Evolutionary conservation across 1,139 yeast species (phyloP).

Genomic region (Pichiaceae sp.): DNA sequence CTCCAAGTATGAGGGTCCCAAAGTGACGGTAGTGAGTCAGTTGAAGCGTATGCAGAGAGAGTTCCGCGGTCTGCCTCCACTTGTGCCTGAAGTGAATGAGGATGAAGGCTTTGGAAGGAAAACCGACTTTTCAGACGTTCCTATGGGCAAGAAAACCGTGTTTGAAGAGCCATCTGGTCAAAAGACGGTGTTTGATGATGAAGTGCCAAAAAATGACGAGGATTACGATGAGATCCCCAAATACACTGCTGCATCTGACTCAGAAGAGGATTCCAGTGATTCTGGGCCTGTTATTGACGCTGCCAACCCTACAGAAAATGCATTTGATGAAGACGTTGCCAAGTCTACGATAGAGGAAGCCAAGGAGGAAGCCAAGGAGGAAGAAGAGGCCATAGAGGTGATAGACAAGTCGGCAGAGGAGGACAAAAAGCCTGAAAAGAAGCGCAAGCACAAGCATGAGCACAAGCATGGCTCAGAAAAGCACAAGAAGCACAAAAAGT

Average conservation of each 20-base stretch:
- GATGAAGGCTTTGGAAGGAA: constrained; percentile 29
- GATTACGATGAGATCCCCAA: background rate
- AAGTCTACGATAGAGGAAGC: constrained; percentile 12
- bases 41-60: constrained; percentile 49
- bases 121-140: constrained; percentile 13
- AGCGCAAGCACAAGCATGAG: constrained; percentile 2
- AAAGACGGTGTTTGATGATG: constrained; percentile 15
- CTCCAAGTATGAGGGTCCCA: constrained; percentile 22
- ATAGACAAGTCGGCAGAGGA: constrained; percentile 20
- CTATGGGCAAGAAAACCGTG: constrained; percentile 1
- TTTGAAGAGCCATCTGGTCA: constrained; percentile 15
- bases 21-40: constrained; percentile 32
- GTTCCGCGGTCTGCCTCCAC: constrained; percentile 50
- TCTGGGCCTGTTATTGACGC: constrained; percentile 6
- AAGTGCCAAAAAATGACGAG: background rate
- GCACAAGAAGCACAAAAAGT: constrained; percentile 1
- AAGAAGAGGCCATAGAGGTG: constrained; percentile 29
- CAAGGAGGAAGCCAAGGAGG: constrained; percentile 24
- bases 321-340: constrained; percentile 15
- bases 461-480: background rate
- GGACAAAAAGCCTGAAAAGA: background rate
- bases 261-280: background rate
- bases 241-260: too few relatives aligned
- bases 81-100: constrained; percentile 27
- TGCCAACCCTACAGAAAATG: constrained; percentile 9